Percentiles rank a stretch among this genome's conserved stretches.
phyloP scores from a whole-genome alignment of 495 filamentous ascomycete genomes.

The Tuber borchii region DNA sequence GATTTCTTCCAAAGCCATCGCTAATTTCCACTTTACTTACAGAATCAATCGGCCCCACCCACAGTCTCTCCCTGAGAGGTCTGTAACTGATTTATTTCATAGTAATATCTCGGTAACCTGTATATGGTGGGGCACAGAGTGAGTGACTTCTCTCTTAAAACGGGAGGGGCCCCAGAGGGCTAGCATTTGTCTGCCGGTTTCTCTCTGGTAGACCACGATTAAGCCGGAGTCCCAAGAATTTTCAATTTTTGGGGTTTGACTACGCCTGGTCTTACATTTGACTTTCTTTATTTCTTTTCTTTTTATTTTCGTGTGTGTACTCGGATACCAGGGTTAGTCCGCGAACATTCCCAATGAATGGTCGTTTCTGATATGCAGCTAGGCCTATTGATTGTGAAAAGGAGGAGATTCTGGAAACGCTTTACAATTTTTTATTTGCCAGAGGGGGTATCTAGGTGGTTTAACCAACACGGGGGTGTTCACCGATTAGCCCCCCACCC shows the following conservation, averaged over 20 bases:
- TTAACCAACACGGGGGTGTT: too few relatives aligned
- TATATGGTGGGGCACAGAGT: conserved; percentile 24
- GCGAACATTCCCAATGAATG: too few relatives aligned
- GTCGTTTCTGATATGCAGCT: too few relatives aligned
- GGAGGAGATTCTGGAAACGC: too few relatives aligned
- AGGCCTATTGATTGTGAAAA: too few relatives aligned
- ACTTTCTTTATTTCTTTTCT: not conserved
- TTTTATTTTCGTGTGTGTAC: conserved; percentile 1
- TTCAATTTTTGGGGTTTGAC: conserved; percentile 31
- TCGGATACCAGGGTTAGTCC: too few relatives aligned
- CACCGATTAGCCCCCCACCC: too few relatives aligned
- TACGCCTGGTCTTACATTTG: conserved; percentile 32
- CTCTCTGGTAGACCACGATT: conserved; percentile 33
- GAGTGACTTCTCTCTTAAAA: conserved; percentile 16
- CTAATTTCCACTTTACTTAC: not conserved
- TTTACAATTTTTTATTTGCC: too few relatives aligned
- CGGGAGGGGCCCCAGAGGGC: conserved; percentile 16
- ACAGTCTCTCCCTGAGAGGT: conserved; percentile 22
- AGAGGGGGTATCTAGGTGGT: too few relatives aligned
- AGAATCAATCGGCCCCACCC: conserved; percentile 18
- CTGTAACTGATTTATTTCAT: conserved; percentile 36
- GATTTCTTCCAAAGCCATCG: conserved; percentile 1
- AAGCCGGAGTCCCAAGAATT: conserved; percentile 33
- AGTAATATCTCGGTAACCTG: conserved; percentile 35
- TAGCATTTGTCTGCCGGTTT: conserved; percentile 36